These are phyloP conservation scores for Chlorella variabilis DNA, from an alignment of 163 green algal species.

Conservation along the genomic window DNA sequence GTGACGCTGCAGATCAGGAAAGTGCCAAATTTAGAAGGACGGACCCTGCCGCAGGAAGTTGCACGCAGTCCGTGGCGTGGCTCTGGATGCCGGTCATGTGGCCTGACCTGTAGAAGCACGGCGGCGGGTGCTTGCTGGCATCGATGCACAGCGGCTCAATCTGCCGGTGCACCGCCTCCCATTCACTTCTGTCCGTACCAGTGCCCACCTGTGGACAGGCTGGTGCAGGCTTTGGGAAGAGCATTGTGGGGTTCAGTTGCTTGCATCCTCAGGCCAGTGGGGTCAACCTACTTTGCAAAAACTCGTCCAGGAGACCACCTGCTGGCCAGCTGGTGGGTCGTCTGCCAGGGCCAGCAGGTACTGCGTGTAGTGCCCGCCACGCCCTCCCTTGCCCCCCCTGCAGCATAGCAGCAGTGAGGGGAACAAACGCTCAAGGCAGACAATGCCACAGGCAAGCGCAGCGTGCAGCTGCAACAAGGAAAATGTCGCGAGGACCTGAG, in stretches of 20 bases:
- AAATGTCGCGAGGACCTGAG: too few species aligned
- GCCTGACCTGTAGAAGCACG: neutral
- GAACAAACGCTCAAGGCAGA: too few species aligned
- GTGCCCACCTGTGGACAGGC: slow-evolving; percentile 59
- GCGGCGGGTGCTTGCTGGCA: slow-evolving; percentile 1
- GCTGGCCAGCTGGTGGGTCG: neutral
- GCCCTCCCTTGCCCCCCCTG: slow-evolving; percentile 50
- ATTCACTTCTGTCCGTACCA: slow-evolving; percentile 60
- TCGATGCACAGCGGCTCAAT: slow-evolving; percentile 38
- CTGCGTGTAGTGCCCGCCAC: slow-evolving; percentile 57
- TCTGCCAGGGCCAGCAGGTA: slow-evolving; percentile 72
- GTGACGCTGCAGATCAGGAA: neutral
- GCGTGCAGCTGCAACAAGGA: too few species aligned
- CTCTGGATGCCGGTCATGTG: too few species aligned
- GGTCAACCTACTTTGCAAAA: slow-evolving; percentile 45
- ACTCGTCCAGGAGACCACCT: slow-evolving; percentile 31
- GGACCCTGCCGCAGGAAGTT: too few species aligned
- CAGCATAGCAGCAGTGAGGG: neutral
- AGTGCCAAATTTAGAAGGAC: too few species aligned
- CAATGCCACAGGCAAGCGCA: too few species aligned
- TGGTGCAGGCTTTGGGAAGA: too few species aligned
- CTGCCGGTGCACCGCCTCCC: slow-evolving; percentile 46
- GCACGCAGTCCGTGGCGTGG: too few species aligned
- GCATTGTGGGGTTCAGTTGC: too few species aligned
- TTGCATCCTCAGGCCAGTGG: too few species aligned